Percentiles rank a stretch among this genome's conserved stretches.
Conservation (phyloP, 176 grass and related monocot genomes). For the Ananas comosus region DNA sequence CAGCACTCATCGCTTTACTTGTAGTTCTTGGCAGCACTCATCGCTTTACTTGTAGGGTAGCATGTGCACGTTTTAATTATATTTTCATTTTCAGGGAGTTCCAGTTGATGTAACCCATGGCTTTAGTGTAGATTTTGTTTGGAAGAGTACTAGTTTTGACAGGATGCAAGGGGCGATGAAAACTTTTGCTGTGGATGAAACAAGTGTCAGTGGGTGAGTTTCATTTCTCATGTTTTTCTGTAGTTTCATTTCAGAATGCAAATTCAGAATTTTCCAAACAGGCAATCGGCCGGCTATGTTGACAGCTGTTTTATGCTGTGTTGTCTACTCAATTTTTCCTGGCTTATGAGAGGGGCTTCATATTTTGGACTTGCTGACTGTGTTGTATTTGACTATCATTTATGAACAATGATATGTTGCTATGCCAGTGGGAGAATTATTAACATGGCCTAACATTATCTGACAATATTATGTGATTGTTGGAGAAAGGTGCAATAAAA, state of each 20-base stretch:
- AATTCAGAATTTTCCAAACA: background rate
- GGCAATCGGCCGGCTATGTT: no score
- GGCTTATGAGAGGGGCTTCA: background rate
- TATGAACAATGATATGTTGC: background rate
- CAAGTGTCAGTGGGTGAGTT: slow-evolving; percentile 99
- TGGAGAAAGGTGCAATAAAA: no score
- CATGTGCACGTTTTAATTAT: background rate
- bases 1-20: no score
- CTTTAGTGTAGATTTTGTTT: slow-evolving; percentile 99
- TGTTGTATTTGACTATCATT: background rate
- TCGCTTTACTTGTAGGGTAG: background rate
- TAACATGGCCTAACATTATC: no score
- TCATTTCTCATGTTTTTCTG: background rate
- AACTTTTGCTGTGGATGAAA: slow-evolving; percentile 96
- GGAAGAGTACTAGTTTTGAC: slow-evolving; percentile 99
- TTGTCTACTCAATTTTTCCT: no score
- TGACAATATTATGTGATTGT: no score
- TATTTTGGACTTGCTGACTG: background rate
- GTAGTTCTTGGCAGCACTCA: no score
- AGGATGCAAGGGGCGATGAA: slow-evolving; percentile 99
- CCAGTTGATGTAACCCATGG: slow-evolving; percentile 82
- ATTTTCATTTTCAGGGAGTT: slow-evolving; percentile 56
- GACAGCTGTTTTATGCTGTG: no score
- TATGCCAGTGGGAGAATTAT: background rate
- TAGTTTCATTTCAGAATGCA: slow-evolving; percentile 6